These are phyloP conservation scores for Athelia psychrophila DNA, from an alignment of 1,284 basidiomycete species.

Conservation along the genomic window DNA sequence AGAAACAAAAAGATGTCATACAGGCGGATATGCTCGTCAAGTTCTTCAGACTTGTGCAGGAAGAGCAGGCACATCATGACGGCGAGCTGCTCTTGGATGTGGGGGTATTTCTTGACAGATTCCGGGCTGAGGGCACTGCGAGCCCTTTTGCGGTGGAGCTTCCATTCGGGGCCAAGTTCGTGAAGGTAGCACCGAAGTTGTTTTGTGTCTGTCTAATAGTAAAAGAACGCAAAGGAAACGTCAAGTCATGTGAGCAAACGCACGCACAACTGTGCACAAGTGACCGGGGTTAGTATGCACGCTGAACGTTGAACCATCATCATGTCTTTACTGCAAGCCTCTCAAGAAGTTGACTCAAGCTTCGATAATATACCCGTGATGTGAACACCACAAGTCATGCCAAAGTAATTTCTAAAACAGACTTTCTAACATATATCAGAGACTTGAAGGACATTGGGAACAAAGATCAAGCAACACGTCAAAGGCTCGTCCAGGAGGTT, in stretches of 20 bases:
- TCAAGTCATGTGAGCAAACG: too few relatives aligned
- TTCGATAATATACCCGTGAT: constrained; percentile 38
- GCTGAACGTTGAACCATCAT: neutral
- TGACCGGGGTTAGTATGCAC: too few relatives aligned
- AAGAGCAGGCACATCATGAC: constrained; percentile 12
- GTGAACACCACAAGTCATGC: constrained; percentile 18
- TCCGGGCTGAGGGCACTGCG: constrained; percentile 20
- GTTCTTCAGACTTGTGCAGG: constrained; percentile 15
- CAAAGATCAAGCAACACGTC: constrained; percentile 35
- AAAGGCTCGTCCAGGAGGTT: constrained; percentile 53
- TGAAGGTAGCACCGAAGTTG: too few relatives aligned
- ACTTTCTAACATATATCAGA: constrained; percentile 30
- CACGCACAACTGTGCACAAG: too few relatives aligned
- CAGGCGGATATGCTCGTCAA: constrained; percentile 16
- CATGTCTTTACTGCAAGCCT: constrained; percentile 27
- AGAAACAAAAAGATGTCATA: constrained; percentile 7
- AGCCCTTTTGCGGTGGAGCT: constrained; percentile 21
- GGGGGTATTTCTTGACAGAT: constrained; percentile 23
- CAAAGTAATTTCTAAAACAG: neutral
- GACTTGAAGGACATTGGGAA: constrained; percentile 50
- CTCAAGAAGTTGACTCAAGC: constrained; percentile 19
- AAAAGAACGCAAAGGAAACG: too few relatives aligned
- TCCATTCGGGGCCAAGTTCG: constrained; percentile 20
- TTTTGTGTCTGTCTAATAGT: too few relatives aligned
- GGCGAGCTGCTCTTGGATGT: constrained; percentile 21